Conservation (phyloP, 805 yeast species). For the Yamadazyma endophytica region DNA sequence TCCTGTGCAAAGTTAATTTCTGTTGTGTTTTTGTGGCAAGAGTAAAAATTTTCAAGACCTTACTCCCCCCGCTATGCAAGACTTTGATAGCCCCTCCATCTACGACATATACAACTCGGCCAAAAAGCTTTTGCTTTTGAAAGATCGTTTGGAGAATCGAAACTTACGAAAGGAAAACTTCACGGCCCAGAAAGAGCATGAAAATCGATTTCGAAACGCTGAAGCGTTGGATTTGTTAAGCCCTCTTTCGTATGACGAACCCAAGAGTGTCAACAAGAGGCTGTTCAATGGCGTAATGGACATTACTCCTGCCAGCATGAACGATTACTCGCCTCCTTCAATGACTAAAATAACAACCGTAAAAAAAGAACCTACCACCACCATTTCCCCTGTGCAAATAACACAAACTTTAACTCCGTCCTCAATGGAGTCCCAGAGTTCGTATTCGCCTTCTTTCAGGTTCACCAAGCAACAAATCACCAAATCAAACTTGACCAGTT, state of each 20-base stretch:
- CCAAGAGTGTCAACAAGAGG: conserved; percentile 3
- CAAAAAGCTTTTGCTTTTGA: conserved; percentile 32
- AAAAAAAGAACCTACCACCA: conserved; percentile 17
- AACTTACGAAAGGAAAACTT: conserved; percentile 28
- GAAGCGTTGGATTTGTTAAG: conserved; percentile 27
- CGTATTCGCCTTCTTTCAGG: neutral
- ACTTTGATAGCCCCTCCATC: conserved; percentile 28
- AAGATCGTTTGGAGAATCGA: conserved; percentile 37
- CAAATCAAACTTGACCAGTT: conserved; percentile 19
- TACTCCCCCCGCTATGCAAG: too few species aligned
- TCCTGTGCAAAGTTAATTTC: too few species aligned
- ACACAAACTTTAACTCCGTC: conserved; percentile 6
- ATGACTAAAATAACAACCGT: conserved; percentile 4
- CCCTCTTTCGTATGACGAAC: conserved; percentile 36
- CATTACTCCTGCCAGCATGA: conserved; percentile 30
- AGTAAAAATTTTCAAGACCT: too few species aligned
- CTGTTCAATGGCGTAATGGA: conserved; percentile 11
- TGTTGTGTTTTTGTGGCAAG: too few species aligned
- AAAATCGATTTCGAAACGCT: conserved; percentile 1
- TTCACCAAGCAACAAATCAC: conserved; percentile 5
- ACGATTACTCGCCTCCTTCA: conserved; percentile 19
- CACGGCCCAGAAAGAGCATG: conserved; percentile 19
- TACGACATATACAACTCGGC: conserved; percentile 40
- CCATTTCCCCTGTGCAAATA: conserved; percentile 14
- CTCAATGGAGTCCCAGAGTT: conserved; percentile 1